These are phyloP conservation scores for Pseudogymnoascus destructans DNA, from an alignment of 2,329 filamentous ascomycete species.

Conservation along the genomic window DNA sequence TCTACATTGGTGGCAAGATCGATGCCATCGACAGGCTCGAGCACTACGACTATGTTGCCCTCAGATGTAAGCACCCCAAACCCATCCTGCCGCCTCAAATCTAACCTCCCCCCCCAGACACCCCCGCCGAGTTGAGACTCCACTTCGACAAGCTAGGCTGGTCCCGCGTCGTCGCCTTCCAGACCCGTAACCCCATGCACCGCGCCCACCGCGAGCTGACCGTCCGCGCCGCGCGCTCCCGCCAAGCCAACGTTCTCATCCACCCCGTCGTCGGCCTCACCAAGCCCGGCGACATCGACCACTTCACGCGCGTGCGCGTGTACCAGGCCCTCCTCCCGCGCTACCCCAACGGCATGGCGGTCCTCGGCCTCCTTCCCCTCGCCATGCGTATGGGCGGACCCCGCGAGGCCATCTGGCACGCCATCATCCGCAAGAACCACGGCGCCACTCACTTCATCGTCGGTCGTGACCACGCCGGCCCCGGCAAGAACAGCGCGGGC, in stretches of 20 bases:
- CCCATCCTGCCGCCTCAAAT: not conserved
- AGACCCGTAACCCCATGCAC: constrained; percentile 99
- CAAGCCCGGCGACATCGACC: constrained; percentile 98
- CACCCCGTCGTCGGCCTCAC: constrained; percentile 97
- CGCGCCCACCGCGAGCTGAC: constrained; percentile 95
- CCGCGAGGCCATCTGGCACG: constrained; percentile 98
- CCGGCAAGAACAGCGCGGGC: constrained; percentile 95
- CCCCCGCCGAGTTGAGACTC: constrained; percentile 81
- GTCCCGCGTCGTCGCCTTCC: constrained; percentile 95
- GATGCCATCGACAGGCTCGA: constrained; percentile 89
- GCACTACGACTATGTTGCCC: constrained; percentile 97
- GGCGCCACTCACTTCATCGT: constrained; percentile 99
- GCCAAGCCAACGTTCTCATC: constrained; percentile 97
- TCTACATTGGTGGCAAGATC: constrained; percentile 90
- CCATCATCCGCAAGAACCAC: constrained; percentile 99
- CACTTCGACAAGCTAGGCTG: constrained; percentile 99
- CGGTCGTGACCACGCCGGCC: constrained; percentile 93
- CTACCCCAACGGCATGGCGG: constrained; percentile 98
- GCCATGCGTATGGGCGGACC: constrained; percentile 99
- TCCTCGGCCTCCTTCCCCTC: constrained; percentile 82
- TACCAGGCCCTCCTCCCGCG: constrained; percentile 94
- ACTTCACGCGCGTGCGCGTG: constrained; percentile 97
- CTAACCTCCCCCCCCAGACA: constrained; percentile 41
- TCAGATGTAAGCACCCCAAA: constrained; percentile 58
- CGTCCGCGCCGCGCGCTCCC: constrained; percentile 85